These are phyloP conservation scores for Marasmius sp. DNA, from an alignment of 1,284 basidiomycete genomes.

Conservation along the genomic window DNA sequence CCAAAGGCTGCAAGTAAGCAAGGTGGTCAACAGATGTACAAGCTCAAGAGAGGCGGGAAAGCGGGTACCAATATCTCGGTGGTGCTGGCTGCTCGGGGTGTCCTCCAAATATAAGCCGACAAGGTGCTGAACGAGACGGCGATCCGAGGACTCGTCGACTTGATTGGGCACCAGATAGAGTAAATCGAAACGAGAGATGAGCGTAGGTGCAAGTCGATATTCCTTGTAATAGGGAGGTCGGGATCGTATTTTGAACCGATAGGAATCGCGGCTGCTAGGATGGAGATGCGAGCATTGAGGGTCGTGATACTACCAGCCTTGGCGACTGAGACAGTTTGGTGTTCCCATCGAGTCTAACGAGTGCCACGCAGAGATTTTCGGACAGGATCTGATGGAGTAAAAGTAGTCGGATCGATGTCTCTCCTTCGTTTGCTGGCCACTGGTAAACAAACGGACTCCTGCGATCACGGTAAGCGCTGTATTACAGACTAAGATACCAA, in stretches of 20 bases:
- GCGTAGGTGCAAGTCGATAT: conserved; percentile 92
- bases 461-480: conserved; percentile 1
- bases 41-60: background rate
- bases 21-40: background rate
- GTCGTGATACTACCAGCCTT: conserved; percentile 99
- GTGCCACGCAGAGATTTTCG: background rate
- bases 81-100: conserved; percentile 64
- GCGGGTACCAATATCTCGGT: conserved; percentile 75
- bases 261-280: conserved; percentile 96
- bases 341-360: conserved; percentile 62
- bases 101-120: conserved; percentile 96
- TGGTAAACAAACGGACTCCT: conserved; percentile 34
- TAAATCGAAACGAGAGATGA: conserved; percentile 97
- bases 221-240: conserved; percentile 81
- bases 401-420: conserved; percentile 74
- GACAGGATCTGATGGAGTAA: conserved; percentile 48
- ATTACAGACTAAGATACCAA: conserved; percentile 1
- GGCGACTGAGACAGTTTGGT: conserved; percentile 99
- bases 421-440: conserved; percentile 74
- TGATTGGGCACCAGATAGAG: conserved; percentile 97
- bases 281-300: conserved; percentile 95
- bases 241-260: conserved; percentile 96
- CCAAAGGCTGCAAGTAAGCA: conserved; percentile 62
- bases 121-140: conserved; percentile 90
- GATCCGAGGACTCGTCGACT: conserved; percentile 87